Evolutionary conservation across 2,329 filamentous ascomycete species (phyloP), one percentile per base, ranked within the genome.

Genomic region (Emydomyces testavorans): DNA sequence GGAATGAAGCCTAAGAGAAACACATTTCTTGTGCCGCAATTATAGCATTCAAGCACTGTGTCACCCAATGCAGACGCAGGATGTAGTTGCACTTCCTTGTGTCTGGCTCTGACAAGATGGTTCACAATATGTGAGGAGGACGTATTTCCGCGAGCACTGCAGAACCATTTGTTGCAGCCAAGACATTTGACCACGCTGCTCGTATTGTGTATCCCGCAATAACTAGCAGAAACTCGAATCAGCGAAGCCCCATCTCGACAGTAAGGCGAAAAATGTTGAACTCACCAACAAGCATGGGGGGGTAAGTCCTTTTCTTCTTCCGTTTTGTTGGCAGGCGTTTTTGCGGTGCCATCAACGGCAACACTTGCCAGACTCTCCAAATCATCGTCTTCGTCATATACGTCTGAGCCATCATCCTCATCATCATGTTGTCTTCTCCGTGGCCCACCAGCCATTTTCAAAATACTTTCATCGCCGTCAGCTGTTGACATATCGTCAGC

Each of bases 1-100:
- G 92, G 93, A 57, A 98, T 98, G 65, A 98, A 98, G 5, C 92
- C 92, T 23, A 98, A 81, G 29, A 96, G 75, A 58, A 98, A 98
- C 41, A 95, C 90, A 64, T 98, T 98, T 71, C 95, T 96, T n/a
- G 87, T 95, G 39, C 90, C 92, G 66, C 92, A 98, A 69, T 95
- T 96, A 72, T 98, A 98, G 71, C 92, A 98, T 71, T 98, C 92
- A 53, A 98, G 77, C 31, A 93, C 86, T 0, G 92, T 98, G 63
- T 98, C 93, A 54, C 92, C 92, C 8, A 98, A 80, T 6, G 88
- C 82, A 15, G 92, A 96, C 57, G 83, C 81, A 6, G 92, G 90
- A 65, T 98, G 92, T 48, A 98, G 79, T 66, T 95, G 90, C 46
- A 98, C 92, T 71, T 98, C 93, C 74, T 96, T 98, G 73, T 98